Evolutionary conservation across 148 eudicot genomes (phyloP), one percentile per base, ranked within the genome.

Genomic region (Persicaria maculosa): DNA sequence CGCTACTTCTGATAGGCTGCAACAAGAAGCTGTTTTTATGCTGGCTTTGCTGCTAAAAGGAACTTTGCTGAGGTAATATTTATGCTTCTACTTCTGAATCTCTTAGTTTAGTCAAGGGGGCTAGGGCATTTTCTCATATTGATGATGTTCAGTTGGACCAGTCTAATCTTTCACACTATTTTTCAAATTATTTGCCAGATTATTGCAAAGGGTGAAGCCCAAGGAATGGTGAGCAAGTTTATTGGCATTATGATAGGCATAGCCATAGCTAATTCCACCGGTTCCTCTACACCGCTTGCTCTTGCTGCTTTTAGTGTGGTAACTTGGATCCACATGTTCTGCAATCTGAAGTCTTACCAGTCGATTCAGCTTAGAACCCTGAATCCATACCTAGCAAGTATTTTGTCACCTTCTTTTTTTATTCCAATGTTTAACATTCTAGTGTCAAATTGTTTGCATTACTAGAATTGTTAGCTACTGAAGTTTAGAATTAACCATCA

Each of bases 131-230:
- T 65, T 72, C 45, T 72, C 59, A 9, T 72, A 14, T 50, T 72
- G 59, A 72, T 52, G 62, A 52, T 55, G 50, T 44, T 40, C 40
- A 19, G 19, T 46, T 1, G 61, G 12, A 40, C 44, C 40, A 40
- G 19, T 46, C 6, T 71, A n/a, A 40, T 50, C 40, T 47, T 22
- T 76, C 43, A n/a, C 36, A 17, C 74, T 53, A 74, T 73, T 40
- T 72, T 59, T 46, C 71, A 43, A 19, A 75, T 81, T 53, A 44
- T 72, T 75, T 74, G 55, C 53, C 87, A 94, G 98, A 96, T 95
- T 52, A 95, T 95, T 77, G 99, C 99, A 6, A 95, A 95, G 81
- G 99, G 99, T 86, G 99, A 95, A 92, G 97, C 99, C 79, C 99
- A 95, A 83, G 99, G 99, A 83, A 95, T 95, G 99, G 97, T 95